phyloP scores from a whole-genome alignment of 1,139 yeast species.

The Candida gigantensis region DNA sequence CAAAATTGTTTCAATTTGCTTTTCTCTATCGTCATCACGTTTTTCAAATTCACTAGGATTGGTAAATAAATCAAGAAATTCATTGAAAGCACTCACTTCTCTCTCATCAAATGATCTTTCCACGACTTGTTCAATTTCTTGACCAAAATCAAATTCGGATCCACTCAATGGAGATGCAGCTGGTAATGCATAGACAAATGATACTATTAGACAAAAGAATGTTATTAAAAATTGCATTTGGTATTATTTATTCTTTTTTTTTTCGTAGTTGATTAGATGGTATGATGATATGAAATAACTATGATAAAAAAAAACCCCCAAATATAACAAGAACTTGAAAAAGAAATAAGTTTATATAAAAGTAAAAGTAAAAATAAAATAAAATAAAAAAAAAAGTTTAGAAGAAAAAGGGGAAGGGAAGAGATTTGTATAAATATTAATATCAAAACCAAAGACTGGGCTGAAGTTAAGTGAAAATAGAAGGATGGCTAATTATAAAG shows the following conservation, averaged over 20 bases:
- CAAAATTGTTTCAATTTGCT: constrained; percentile 25
- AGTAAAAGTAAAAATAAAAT: no score
- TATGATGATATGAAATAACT: neutral
- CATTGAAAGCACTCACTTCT: neutral
- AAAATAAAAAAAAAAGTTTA: no score
- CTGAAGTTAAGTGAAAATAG: no score
- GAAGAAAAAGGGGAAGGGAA: no score
- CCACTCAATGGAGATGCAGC: constrained; percentile 21
- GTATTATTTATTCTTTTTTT: neutral
- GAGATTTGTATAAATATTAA: no score
- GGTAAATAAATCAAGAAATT: constrained; percentile 14
- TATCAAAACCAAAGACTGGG: no score
- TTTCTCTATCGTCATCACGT: constrained; percentile 22
- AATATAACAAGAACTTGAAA: no score
- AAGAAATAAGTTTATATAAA: no score
- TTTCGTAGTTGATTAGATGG: neutral
- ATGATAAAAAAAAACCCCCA: no score
- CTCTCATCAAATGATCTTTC: constrained; percentile 14
- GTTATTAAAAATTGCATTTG: constrained; percentile 1
- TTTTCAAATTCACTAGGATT: constrained; percentile 8
- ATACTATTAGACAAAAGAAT: constrained; percentile 8
- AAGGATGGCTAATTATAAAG: no score
- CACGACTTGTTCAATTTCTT: constrained; percentile 16
- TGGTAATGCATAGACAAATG: constrained; percentile 17
- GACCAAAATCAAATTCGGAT: constrained; percentile 19